Evolutionary conservation across 768 basidiomycete genomes (phyloP), one percentile per base, ranked within the genome.

Genomic region (Mycena albidolilacea): DNA sequence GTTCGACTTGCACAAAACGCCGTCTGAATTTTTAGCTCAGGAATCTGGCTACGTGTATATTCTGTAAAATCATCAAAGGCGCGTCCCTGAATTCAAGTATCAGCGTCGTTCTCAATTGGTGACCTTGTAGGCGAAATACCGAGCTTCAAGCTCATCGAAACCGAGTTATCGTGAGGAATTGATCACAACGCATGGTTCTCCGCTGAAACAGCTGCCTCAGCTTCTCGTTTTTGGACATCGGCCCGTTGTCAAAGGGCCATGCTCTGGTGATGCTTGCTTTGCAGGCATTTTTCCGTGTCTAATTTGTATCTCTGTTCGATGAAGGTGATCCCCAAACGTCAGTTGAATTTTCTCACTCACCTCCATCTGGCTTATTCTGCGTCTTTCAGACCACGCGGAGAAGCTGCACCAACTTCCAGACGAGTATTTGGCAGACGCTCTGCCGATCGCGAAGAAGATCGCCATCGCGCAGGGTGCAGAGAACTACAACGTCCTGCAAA

Each of bases 41-140:
- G 78, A 84, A 85, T 60, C 85, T 93, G 64, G 87, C 90, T 7
- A 82, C 81, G 30, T 98, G 97, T 82, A 84, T 98, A 78, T 98
- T 98, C 85, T 99, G 97, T 89, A 98, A 93, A 85, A 98, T 98
- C 82, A 89, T 97, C 85, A 95, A 95, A 85, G 95, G 96, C 91
- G 58, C 37, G 82, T 75, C 44, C 30, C 44, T 39, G 48, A 44
- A 55, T 46, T 52, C 23, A 46, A 15, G 37, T n/a, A n/a, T 67
- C 64, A n/a, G 39, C 30, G 58, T 66, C 19, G 43, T n/a, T n/a
- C 59, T n/a, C 38, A 38, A 43, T 38, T 23, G 37, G 30, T 17
- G 21, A 41, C 21, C 17, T 35, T 15, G 57, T 79, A 96, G 96
- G 96, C 64, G 93, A 97, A 30, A 96, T 98, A 75, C 97, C 97